Evolutionary conservation across 2,329 filamentous ascomycete genomes (phyloP).

Genomic region (Xylariaceae sp.): DNA sequence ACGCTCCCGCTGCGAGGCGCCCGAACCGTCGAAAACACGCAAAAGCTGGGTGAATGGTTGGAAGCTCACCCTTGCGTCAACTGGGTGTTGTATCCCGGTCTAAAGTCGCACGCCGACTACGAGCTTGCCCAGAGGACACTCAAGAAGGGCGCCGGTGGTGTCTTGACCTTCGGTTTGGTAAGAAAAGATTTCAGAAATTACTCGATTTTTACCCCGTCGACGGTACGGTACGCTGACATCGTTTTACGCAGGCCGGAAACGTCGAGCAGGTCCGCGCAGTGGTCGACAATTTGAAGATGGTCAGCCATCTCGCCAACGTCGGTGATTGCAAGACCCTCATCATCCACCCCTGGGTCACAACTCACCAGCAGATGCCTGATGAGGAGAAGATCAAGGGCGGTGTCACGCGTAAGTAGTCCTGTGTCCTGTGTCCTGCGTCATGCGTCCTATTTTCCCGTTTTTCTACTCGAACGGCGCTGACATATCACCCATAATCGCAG

Average conservation of each 20-base stretch:
- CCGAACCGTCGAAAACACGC: constrained; percentile 60
- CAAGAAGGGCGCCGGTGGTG: constrained; percentile 61
- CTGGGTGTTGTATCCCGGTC: constrained; percentile 68
- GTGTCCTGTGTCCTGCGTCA: neutral
- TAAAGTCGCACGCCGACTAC: constrained; percentile 60
- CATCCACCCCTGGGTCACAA: constrained; percentile 68
- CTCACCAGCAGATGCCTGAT: constrained; percentile 63
- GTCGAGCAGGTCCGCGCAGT: constrained; percentile 39
- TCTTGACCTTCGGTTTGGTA: constrained; percentile 67
- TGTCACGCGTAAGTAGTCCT: constrained; percentile 44
- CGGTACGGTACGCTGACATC: neutral
- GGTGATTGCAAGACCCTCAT: constrained; percentile 68
- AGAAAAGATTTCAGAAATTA: constrained; percentile 32
- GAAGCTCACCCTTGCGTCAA: constrained; percentile 60
- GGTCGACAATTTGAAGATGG: constrained; percentile 68
- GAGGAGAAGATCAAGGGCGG: constrained; percentile 60
- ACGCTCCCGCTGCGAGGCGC: constrained; percentile 62
- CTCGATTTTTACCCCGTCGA: constrained; percentile 34
- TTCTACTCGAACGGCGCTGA: neutral
- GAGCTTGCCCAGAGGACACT: constrained; percentile 63
- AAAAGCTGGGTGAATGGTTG: constrained; percentile 61
- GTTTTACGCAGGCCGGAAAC: constrained; percentile 30
- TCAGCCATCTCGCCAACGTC: constrained; percentile 68
- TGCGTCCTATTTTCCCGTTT: neutral
- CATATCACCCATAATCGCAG: constrained; percentile 9